Percentiles rank a stretch among this genome's conserved stretches.
Evolutionary conservation across 2,329 filamentous ascomycete genomes (phyloP).

Genomic region (Dactylellina sp.): DNA sequence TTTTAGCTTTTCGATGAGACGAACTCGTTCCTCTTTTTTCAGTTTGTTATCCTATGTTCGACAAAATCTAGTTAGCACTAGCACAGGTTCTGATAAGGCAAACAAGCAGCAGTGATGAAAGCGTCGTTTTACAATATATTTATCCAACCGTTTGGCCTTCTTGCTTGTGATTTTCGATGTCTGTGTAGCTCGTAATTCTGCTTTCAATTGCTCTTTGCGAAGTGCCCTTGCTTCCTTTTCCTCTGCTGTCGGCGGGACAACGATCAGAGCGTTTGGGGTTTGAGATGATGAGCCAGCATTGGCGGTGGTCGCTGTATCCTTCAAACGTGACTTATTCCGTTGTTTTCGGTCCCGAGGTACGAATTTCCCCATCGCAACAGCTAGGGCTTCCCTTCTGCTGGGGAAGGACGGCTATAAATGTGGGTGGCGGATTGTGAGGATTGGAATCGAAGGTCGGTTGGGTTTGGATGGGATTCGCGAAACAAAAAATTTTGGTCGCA

Average conservation of each 20-base stretch:
- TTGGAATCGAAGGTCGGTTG: neutral
- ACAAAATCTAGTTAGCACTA: conserved; percentile 24
- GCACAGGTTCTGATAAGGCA: neutral
- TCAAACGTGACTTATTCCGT: conserved; percentile 50
- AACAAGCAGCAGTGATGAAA: neutral
- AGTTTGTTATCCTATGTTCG: conserved; percentile 80
- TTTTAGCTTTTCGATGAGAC: conserved; percentile 84
- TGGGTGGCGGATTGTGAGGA: conserved; percentile 1
- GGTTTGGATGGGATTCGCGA: conserved; percentile 37
- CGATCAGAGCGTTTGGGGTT: conserved; percentile 48
- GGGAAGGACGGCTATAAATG: neutral
- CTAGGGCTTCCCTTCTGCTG: neutral
- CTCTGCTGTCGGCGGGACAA: conserved; percentile 42
- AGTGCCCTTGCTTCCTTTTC: conserved; percentile 49
- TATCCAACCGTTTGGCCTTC: conserved; percentile 76
- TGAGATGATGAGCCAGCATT: conserved; percentile 35
- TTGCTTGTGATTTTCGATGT: conserved; percentile 71
- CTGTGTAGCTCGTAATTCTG: conserved; percentile 69
- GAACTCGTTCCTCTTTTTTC: conserved; percentile 90
- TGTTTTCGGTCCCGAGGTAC: conserved; percentile 53
- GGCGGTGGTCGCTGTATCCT: conserved; percentile 19
- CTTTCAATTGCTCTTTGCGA: conserved; percentile 64
- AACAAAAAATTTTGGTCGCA: conserved; percentile 51
- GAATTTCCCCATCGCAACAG: conserved; percentile 54
- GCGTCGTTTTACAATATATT: conserved; percentile 70